These are phyloP conservation scores for Nemania bipapillata DNA, from an alignment of 2,329 filamentous ascomycete species.

Conservation along the genomic window DNA sequence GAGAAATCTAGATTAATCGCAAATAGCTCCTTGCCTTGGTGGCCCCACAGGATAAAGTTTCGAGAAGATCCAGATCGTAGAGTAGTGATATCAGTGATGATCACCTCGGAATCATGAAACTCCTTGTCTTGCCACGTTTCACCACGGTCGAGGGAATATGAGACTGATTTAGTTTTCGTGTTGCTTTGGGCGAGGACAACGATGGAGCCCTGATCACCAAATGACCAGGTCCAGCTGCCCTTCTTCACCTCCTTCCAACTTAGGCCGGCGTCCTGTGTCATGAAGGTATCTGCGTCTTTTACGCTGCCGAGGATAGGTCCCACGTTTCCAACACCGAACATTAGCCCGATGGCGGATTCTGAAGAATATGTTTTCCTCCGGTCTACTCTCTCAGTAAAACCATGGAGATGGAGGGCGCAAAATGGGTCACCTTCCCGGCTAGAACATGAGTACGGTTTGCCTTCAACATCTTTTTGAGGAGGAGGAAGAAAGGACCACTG, in stretches of 20 bases:
- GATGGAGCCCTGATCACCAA: conserved; percentile 93
- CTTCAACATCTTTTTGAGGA: conserved; percentile 76
- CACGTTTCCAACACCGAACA: conserved; percentile 93
- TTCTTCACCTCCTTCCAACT: conserved; percentile 87
- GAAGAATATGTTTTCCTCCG: conserved; percentile 88
- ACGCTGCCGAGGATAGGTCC: conserved; percentile 73
- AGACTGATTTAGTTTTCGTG: conserved; percentile 72
- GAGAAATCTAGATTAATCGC: conserved; percentile 91
- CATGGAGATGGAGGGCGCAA: conserved; percentile 91
- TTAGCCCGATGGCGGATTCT: conserved; percentile 84
- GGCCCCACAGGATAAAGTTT: conserved; percentile 92
- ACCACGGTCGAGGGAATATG: conserved; percentile 85
- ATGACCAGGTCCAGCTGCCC: conserved; percentile 91
- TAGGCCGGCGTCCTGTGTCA: conserved; percentile 90
- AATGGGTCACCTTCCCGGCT: conserved; percentile 67
- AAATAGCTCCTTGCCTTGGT: conserved; percentile 68
- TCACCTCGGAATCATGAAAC: conserved; percentile 77
- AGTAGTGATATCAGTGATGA: conserved; percentile 84
- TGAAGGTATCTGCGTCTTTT: conserved; percentile 85
- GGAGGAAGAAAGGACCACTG: conserved; percentile 82
- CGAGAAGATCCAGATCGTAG: conserved; percentile 87
- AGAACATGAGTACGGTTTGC: conserved; percentile 76
- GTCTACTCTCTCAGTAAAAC: conserved; percentile 90
- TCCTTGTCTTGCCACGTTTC: conserved; percentile 78
- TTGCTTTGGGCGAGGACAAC: conserved; percentile 84